Conservation (phyloP, 1,139 yeast species). For the Kurtzmaniella quercitrusa region DNA sequence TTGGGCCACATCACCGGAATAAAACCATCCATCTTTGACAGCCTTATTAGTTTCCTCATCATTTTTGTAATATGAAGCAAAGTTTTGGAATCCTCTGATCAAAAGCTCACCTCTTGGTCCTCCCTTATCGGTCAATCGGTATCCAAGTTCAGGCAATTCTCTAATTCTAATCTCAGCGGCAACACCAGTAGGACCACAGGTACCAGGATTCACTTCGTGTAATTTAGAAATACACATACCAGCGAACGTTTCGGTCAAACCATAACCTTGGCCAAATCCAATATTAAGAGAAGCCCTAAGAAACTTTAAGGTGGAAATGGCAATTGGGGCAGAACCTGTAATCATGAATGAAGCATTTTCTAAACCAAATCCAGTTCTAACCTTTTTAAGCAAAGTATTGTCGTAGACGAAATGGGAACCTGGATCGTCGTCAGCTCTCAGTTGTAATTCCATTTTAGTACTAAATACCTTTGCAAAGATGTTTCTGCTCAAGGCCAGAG, state of each 20-base stretch:
- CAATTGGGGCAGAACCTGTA: slow-evolving; percentile 44
- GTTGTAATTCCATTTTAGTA: slow-evolving; percentile 30
- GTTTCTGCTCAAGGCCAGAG: slow-evolving; percentile 13
- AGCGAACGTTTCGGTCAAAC: slow-evolving; percentile 44
- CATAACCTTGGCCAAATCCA: slow-evolving; percentile 43
- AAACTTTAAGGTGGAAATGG: slow-evolving; percentile 37
- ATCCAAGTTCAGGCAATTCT: slow-evolving; percentile 38
- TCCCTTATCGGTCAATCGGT: slow-evolving; percentile 23
- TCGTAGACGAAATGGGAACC: slow-evolving; percentile 32
- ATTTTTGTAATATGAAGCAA: slow-evolving; percentile 32
- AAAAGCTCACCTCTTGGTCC: slow-evolving; percentile 42
- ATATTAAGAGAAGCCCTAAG: slow-evolving; percentile 35
- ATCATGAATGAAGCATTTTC: slow-evolving; percentile 22
- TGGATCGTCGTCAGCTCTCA: slow-evolving; percentile 22
- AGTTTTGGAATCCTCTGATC: slow-evolving; percentile 38
- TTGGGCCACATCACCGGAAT: slow-evolving; percentile 38
- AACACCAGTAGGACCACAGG: slow-evolving; percentile 34
- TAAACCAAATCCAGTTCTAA: slow-evolving; percentile 33
- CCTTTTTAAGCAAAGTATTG: slow-evolving; percentile 13
- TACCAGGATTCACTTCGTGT: slow-evolving; percentile 36
- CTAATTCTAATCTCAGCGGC: slow-evolving; percentile 34
- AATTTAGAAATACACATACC: slow-evolving; percentile 30
- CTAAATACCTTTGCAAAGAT: slow-evolving; percentile 17
- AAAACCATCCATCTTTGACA: slow-evolving; percentile 49
- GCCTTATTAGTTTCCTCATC: slow-evolving; percentile 38